phyloP scores from a whole-genome alignment of 2,329 filamentous ascomycete species.

The Truncatella angustata region DNA sequence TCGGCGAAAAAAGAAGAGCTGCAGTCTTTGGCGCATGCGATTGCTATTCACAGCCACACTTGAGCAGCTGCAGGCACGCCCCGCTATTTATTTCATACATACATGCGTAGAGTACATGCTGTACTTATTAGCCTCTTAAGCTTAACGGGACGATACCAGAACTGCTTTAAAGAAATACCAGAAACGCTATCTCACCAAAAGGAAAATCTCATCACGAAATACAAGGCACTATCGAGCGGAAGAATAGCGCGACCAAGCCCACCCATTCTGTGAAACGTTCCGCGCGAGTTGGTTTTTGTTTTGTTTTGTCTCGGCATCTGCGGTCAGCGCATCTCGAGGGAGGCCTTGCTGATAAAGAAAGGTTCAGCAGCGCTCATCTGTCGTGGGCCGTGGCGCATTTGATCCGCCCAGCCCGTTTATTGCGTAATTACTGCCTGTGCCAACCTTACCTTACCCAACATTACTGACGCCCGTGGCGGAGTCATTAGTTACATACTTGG shows the following conservation, averaged over 20 bases:
- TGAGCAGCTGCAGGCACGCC: constrained; percentile 9
- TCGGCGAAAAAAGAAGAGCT: not conserved
- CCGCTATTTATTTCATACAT: constrained; percentile 8
- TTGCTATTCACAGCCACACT: constrained; percentile 8
- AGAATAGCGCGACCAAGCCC: not conserved
- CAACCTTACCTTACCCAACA: not conserved
- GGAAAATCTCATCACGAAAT: not conserved
- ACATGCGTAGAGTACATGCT: no score
- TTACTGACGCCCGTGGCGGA: not conserved
- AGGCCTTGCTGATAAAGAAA: not conserved
- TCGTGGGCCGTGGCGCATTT: constrained; percentile 1
- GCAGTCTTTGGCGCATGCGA: not conserved
- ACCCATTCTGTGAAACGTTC: not conserved
- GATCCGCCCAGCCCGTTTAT: constrained; percentile 1
- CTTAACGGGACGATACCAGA: not conserved
- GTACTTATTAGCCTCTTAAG: constrained; percentile 1
- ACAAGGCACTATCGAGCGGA: not conserved
- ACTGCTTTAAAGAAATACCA: not conserved
- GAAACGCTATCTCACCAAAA: not conserved
- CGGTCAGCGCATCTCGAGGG: no score
- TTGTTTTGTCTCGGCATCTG: no score
- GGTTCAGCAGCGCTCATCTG: not conserved
- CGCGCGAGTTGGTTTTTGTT: no score
- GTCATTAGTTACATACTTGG: not conserved
- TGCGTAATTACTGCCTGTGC: constrained; percentile 10